Evolutionary conservation across 441 rosid genomes (phyloP).

Genomic region (Theobroma grandiflorum): DNA sequence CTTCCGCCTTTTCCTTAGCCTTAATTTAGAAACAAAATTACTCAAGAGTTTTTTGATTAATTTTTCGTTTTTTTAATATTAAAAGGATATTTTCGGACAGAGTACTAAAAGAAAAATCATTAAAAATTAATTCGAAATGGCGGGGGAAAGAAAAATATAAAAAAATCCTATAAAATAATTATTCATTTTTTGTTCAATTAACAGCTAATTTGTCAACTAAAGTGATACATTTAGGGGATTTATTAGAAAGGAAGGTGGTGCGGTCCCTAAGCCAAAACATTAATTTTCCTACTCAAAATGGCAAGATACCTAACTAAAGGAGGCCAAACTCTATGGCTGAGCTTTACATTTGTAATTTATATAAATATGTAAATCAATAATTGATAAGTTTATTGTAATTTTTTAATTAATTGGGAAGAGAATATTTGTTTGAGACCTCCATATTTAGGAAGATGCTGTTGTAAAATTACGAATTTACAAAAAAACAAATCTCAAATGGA

Average conservation of each 20-base stretch:
- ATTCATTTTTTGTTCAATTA: not conserved
- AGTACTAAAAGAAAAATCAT: not conserved
- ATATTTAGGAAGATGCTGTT: not conserved
- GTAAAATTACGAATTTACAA: too few species aligned
- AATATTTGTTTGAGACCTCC: not conserved
- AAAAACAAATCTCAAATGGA: too few species aligned
- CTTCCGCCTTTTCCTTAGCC: not conserved
- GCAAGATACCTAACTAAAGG: not conserved
- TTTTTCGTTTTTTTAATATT: not conserved
- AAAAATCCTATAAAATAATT: not conserved
- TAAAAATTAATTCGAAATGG: not conserved
- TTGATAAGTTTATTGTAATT: not conserved
- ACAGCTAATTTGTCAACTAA: not conserved
- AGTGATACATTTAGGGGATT: not conserved
- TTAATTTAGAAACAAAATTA: not conserved
- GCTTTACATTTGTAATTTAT: not conserved
- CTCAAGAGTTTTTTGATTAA: too few species aligned
- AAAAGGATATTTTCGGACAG: too few species aligned
- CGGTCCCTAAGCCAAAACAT: not conserved
- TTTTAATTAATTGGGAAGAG: not conserved
- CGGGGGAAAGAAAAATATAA: not conserved
- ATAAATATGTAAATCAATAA: not conserved
- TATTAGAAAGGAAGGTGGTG: not conserved
- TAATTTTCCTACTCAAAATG: not conserved
- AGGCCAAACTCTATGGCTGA: not conserved